Percentiles rank a stretch among this genome's conserved stretches.
These are phyloP conservation scores for Penicillium salamii DNA, from an alignment of 495 filamentous ascomycete species.

Conservation along the genomic window DNA sequence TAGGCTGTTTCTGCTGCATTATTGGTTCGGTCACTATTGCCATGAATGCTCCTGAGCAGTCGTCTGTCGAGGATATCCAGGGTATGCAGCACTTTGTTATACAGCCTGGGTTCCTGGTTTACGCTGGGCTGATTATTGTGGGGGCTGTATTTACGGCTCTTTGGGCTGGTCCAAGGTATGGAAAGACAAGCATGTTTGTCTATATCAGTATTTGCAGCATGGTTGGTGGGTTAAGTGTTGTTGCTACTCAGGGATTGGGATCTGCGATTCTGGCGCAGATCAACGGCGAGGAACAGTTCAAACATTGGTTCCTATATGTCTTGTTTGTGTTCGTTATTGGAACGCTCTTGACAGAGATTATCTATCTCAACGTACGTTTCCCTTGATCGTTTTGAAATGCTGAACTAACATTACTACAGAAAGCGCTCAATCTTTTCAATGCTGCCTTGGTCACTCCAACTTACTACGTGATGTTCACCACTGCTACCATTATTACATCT, in stretches of 20 bases:
- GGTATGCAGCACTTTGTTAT: slow-evolving; percentile 90
- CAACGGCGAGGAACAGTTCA: slow-evolving; percentile 79
- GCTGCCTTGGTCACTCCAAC: slow-evolving; percentile 96
- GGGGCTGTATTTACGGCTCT: slow-evolving; percentile 68
- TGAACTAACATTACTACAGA: too few relatives aligned
- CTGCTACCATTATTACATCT: slow-evolving; percentile 88
- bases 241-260: slow-evolving; percentile 90
- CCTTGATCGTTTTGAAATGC: too few relatives aligned
- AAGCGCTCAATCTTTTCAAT: slow-evolving; percentile 98
- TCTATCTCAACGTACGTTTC: slow-evolving; percentile 84
- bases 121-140: slow-evolving; percentile 79
- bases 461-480: slow-evolving; percentile 98
- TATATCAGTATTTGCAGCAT: slow-evolving; percentile 95
- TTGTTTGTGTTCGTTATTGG: slow-evolving; percentile 84
- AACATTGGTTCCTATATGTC: slow-evolving; percentile 95
- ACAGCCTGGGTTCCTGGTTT: slow-evolving; percentile 79
- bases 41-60: slow-evolving; percentile 85
- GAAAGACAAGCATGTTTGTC: slow-evolving; percentile 95
- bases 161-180: slow-evolving; percentile 86
- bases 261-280: slow-evolving; percentile 88
- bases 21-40: slow-evolving; percentile 91
- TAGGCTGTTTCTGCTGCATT: slow-evolving; percentile 94
- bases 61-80: slow-evolving; percentile 83
- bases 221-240: slow-evolving; percentile 91
- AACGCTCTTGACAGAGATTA: slow-evolving; percentile 88